Evolutionary conservation across 306 rosid species (phyloP), one percentile per base, ranked within the genome.

Genomic region (Senna tora): DNA sequence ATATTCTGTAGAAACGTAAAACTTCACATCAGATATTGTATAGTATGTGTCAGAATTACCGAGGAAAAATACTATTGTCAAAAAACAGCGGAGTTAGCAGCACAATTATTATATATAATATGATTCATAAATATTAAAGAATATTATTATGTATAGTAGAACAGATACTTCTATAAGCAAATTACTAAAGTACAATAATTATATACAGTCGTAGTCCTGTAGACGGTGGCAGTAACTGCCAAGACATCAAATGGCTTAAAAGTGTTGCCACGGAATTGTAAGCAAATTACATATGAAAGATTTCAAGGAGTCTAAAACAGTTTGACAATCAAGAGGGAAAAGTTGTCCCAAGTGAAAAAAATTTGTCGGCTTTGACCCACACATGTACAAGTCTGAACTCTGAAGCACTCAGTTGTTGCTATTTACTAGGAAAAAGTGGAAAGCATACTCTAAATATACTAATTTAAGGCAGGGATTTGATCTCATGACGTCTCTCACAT

Each of bases 1-100:
- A 83, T 81, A 67, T 81, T 79, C 89, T 85, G 54, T 47, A 59
- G 60, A 45, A 8, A 32, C 60, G 39, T 12, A 51, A 42, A 45
- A 61, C 17, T 52, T 42, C 32, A 25, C 47, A 53, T 82, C 73
- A 76, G 65, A 57, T 72, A 50, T 22, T 47, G 38, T 50, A 15
- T 17, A 55, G 16, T 41, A 41, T 43, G 4, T 3, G 38, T 47
- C 52, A 52, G 20, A 39, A 66, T 33, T 6, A 63, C 60, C 28
- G 45, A 38, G 22, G 50, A 47, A 10, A 51, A 19, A 20, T 17
- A 46, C 21, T 25, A 36, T 2, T 25, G 47, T 9, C 15, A 28
- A 41, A 43, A n/a, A 33, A 50, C 22, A 5, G 41, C 22, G 56
- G 22, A 45, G 9, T 13, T 33, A 11, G 7, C 10, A 2, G 20